phyloP scores from a whole-genome alignment of 495 filamentous ascomycete species.

The Aspergillus indologenus region DNA sequence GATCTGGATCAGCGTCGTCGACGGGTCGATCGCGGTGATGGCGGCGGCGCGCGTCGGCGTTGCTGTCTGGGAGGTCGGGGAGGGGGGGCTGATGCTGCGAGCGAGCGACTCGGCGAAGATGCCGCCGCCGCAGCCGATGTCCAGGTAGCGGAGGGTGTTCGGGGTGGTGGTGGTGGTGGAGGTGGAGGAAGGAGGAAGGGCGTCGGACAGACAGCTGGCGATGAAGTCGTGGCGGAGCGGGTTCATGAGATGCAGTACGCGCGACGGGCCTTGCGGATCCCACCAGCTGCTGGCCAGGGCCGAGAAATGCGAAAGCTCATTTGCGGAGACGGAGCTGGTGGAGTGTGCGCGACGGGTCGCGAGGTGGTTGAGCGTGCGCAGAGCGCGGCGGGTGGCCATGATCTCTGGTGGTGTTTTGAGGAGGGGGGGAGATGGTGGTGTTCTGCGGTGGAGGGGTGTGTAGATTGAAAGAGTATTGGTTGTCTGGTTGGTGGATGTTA shows the following conservation, averaged over 20 bases:
- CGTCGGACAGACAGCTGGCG: conserved; percentile 57
- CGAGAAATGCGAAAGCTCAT: conserved; percentile 92
- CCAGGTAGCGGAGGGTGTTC: conserved; percentile 66
- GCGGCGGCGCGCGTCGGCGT: conserved; percentile 57
- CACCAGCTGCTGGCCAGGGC: conserved; percentile 92
- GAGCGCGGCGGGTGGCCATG: conserved; percentile 9
- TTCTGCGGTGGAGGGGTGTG: background rate
- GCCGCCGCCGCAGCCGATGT: conserved; percentile 93
- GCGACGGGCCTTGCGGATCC: conserved; percentile 91
- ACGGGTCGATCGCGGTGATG: conserved; percentile 85
- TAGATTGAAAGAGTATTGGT: background rate
- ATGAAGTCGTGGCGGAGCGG: conserved; percentile 95
- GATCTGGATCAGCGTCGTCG: conserved; percentile 70
- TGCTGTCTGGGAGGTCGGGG: conserved; percentile 46
- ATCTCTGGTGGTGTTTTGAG: conserved; percentile 1
- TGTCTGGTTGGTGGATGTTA: too few species aligned
- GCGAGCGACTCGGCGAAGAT: conserved; percentile 95
- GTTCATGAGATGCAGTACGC: conserved; percentile 96
- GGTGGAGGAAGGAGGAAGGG: conserved; percentile 19
- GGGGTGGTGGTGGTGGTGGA: background rate
- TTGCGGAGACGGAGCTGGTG: conserved; percentile 71
- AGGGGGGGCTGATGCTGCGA: conserved; percentile 44
- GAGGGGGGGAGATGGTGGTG: background rate
- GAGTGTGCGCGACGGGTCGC: conserved; percentile 37
- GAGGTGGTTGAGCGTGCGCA: conserved; percentile 7